Conservation (phyloP, 163 green algal genomes). For the Scenedesmus sp. region DNA sequence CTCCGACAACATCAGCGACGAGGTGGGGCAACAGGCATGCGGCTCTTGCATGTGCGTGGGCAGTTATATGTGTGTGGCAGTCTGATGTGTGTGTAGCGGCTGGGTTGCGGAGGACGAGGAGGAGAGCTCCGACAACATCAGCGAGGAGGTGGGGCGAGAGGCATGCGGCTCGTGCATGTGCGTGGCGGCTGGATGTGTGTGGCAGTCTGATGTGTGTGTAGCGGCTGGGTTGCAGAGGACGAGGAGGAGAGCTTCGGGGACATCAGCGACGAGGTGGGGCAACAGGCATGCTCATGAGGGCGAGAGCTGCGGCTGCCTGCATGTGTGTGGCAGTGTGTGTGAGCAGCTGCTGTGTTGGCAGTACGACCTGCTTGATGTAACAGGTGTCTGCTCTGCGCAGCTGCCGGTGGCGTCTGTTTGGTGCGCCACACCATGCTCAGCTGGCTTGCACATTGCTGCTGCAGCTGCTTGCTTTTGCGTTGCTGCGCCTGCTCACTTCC, state of each 20-base stretch:
- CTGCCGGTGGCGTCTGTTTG: too few relatives aligned
- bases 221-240: conserved; percentile 63
- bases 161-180: background rate
- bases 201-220: too few relatives aligned
- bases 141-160: conserved; percentile 21
- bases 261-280: background rate
- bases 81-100: background rate
- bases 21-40: background rate
- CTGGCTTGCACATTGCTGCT: background rate
- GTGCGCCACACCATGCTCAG: too few relatives aligned
- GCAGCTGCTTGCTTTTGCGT: background rate
- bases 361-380: too few relatives aligned
- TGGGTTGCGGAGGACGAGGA: conserved; percentile 70
- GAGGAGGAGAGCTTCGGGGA: conserved; percentile 71
- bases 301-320: background rate
- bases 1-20: conserved; percentile 49
- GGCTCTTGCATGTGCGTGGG: background rate
- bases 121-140: conserved; percentile 56
- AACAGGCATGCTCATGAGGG: background rate
- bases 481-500: background rate
- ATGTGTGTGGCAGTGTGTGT: too few relatives aligned
- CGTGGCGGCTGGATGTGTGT: background rate
- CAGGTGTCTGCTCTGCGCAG: too few relatives aligned
- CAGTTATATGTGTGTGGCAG: background rate
- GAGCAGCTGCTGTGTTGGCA: too few relatives aligned